Evolutionary conservation across 192 early-diverging fungal species (phyloP).

Genomic region (Umbelopsis isabellina): DNA sequence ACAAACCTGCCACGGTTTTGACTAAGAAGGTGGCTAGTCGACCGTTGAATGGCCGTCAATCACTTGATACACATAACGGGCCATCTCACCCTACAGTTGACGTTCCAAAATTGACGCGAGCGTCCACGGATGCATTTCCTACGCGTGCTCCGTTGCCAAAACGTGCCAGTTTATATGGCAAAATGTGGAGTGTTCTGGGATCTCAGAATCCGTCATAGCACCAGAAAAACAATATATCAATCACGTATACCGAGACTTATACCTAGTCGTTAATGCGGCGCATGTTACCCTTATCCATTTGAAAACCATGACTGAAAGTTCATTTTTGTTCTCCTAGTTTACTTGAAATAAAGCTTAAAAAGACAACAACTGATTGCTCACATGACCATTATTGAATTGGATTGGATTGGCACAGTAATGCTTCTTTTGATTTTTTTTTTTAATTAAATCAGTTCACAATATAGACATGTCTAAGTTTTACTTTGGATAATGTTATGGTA

Average conservation of each 20-base stretch:
- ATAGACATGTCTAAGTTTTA: conserved; percentile 20
- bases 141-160: conserved; percentile 18
- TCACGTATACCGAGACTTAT: not conserved
- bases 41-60: not conserved
- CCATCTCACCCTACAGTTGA: conserved; percentile 8
- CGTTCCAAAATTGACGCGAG: not conserved
- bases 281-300: too few relatives aligned
- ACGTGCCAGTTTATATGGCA: conserved; percentile 28
- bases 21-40: not conserved
- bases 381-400: too few relatives aligned
- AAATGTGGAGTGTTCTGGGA: conserved; percentile 20
- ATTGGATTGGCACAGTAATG: too few relatives aligned
- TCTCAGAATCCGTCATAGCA: conserved; percentile 3
- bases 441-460: conserved; percentile 14
- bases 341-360: too few relatives aligned
- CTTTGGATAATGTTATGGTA: not conserved
- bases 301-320: not conserved
- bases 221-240: not conserved
- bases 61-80: not conserved
- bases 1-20: not conserved
- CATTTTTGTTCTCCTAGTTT: not conserved
- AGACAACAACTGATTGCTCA: too few relatives aligned
- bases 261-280: too few relatives aligned
- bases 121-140: conserved; percentile 6
- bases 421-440: not conserved